phyloP scores from a whole-genome alignment of 805 yeast genomes.

The Metschnikowia kofuensis region DNA sequence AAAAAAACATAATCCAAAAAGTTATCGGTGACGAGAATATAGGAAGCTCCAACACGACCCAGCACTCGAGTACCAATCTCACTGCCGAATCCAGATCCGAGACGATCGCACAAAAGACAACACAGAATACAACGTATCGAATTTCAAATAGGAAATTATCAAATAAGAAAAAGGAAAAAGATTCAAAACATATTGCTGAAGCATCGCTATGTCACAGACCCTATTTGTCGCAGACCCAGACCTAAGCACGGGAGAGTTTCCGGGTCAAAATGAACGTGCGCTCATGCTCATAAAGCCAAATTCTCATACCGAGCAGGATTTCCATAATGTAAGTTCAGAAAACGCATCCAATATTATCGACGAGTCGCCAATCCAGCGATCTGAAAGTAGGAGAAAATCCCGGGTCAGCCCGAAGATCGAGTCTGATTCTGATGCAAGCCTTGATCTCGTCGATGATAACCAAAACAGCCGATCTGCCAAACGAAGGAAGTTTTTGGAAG shows the following conservation, averaged over 20 bases:
- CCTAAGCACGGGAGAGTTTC: background rate
- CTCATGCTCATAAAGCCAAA: background rate
- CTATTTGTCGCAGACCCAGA: constrained; percentile 2
- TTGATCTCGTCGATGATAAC: background rate
- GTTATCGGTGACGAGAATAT: too few species aligned
- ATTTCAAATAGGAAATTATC: background rate
- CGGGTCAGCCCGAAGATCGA: background rate
- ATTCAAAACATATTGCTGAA: background rate
- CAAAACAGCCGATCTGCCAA: background rate
- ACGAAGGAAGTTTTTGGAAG: background rate
- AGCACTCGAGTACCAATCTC: background rate
- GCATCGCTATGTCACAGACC: background rate
- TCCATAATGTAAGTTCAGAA: background rate
- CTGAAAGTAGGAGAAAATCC: background rate
- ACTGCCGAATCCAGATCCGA: background rate
- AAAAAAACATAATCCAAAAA: background rate
- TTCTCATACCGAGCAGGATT: too few species aligned
- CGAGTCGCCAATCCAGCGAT: background rate
- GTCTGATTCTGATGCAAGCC: background rate
- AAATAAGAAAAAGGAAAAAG: background rate
- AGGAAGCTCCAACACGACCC: background rate
- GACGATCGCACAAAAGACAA: background rate
- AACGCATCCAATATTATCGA: background rate
- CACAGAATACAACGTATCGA: too few species aligned
- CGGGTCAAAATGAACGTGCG: background rate